Evolutionary conservation across 805 yeast genomes (phyloP).

Genomic region (Geotrichum ghanense): DNA sequence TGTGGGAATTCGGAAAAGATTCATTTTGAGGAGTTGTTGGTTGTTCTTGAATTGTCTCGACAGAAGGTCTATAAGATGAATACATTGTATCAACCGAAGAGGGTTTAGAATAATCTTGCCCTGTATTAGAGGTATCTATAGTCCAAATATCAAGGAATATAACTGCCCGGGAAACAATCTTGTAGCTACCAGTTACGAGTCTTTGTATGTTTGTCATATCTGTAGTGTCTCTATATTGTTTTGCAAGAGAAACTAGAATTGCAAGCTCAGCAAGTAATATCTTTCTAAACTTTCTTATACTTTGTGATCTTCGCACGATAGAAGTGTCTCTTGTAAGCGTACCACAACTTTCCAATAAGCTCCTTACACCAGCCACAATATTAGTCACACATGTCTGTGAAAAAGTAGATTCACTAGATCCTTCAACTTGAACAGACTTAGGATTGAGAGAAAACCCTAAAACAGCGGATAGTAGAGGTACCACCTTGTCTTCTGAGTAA

Average conservation of each 20-base stretch:
- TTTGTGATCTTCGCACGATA: constrained; percentile 20
- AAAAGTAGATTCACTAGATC: constrained; percentile 17
- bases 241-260: constrained; percentile 27
- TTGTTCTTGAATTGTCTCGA: neutral
- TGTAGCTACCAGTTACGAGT: constrained; percentile 22
- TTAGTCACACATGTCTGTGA: constrained; percentile 28
- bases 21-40: neutral
- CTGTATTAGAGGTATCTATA: constrained; percentile 12
- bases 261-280: constrained; percentile 30
- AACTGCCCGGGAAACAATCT: constrained; percentile 24
- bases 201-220: constrained; percentile 22
- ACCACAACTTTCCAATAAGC: constrained; percentile 26
- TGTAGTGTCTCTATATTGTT: constrained; percentile 22
- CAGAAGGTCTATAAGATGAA: constrained; percentile 3
- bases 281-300: constrained; percentile 25
- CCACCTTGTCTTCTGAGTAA: constrained; percentile 24
- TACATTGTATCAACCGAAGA: neutral
- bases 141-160: constrained; percentile 22
- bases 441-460: constrained; percentile 26
- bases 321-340: constrained; percentile 25
- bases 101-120: constrained; percentile 3
- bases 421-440: constrained; percentile 16
- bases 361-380: constrained; percentile 28
- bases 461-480: constrained; percentile 27
- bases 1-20: neutral